Percentiles rank a stretch among this genome's conserved stretches.
Conservation (phyloP, 2,329 filamentous ascomycete genomes). For the Chrysosphaeria jannelii region DNA sequence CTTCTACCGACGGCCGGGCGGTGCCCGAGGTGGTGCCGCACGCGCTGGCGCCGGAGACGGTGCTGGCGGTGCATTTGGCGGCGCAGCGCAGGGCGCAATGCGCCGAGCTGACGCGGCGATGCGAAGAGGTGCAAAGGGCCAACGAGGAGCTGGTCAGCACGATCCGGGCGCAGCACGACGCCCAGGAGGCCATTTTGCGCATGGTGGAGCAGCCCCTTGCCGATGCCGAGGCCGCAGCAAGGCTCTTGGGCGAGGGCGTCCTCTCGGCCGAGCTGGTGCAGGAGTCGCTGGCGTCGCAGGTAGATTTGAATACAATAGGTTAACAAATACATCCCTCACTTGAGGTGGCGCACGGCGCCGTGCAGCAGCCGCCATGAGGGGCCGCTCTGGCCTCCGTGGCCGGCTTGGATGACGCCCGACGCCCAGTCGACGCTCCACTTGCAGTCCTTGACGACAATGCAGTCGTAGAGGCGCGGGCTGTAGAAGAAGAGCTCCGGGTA, state of each 20-base stretch:
- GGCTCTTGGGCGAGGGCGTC: slow-evolving; percentile 12
- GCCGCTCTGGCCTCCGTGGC: too few species aligned
- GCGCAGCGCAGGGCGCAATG: slow-evolving; percentile 22
- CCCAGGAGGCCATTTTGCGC: slow-evolving; percentile 19
- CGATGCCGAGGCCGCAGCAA: slow-evolving; percentile 23
- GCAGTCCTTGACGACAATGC: slow-evolving; percentile 23
- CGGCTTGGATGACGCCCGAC: slow-evolving; percentile 21
- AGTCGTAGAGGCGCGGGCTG: slow-evolving; percentile 25
- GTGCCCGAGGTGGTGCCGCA: slow-evolving; percentile 13
- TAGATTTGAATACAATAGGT: too few species aligned
- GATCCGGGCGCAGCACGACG: slow-evolving; percentile 20
- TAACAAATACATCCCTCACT: background rate
- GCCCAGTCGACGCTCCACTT: slow-evolving; percentile 29
- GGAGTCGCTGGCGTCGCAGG: slow-evolving; percentile 17
- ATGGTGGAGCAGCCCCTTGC: slow-evolving; percentile 19
- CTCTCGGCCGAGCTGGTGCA: slow-evolving; percentile 17
- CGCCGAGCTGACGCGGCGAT: slow-evolving; percentile 22
- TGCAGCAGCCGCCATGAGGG: slow-evolving; percentile 17
- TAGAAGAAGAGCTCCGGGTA: slow-evolving; percentile 25
- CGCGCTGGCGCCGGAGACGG: slow-evolving; percentile 18
- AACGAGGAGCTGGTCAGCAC: slow-evolving; percentile 23
- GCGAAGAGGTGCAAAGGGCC: slow-evolving; percentile 24
- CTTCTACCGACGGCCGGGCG: slow-evolving; percentile 5
- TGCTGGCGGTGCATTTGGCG: slow-evolving; percentile 23
- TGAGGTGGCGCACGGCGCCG: background rate